Conservation (phyloP, 1,284 basidiomycete species). For the Leccinum subfulvum region DNA sequence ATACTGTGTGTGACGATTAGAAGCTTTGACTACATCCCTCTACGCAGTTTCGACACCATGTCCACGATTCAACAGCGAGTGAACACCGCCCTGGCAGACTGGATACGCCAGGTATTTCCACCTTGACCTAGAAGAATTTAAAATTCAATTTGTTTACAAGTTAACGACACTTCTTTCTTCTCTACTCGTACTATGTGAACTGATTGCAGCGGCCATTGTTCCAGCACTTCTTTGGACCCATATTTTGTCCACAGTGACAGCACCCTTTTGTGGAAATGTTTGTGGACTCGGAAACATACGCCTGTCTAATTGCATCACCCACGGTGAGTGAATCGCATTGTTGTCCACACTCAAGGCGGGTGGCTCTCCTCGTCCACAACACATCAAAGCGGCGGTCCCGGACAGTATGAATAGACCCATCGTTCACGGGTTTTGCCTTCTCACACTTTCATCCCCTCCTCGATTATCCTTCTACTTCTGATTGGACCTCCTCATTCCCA, state of each 20-base stretch:
- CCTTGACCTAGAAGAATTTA: background rate
- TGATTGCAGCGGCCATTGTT: background rate
- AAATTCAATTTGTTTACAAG: background rate
- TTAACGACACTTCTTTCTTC: background rate
- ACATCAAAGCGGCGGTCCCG: constrained; percentile 10
- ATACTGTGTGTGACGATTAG: background rate
- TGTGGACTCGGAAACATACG: constrained; percentile 5
- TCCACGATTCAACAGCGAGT: background rate
- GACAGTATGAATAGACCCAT: constrained; percentile 17
- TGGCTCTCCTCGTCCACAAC: constrained; percentile 4
- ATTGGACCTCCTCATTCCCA: background rate
- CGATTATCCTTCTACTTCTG: background rate
- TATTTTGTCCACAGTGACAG: constrained; percentile 6
- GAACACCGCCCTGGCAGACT: background rate
- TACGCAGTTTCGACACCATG: background rate
- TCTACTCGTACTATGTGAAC: background rate
- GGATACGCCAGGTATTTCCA: background rate
- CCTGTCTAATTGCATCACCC: background rate
- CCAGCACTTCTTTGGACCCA: constrained; percentile 1
- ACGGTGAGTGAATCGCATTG: constrained; percentile 10
- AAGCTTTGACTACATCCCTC: background rate
- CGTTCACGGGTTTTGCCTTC: background rate
- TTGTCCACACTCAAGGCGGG: background rate
- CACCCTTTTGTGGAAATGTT: constrained; percentile 1
- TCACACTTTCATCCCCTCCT: background rate